These are phyloP conservation scores for Diaporthe sp. DNA, from an alignment of 2,329 filamentous ascomycete genomes.

Conservation along the genomic window DNA sequence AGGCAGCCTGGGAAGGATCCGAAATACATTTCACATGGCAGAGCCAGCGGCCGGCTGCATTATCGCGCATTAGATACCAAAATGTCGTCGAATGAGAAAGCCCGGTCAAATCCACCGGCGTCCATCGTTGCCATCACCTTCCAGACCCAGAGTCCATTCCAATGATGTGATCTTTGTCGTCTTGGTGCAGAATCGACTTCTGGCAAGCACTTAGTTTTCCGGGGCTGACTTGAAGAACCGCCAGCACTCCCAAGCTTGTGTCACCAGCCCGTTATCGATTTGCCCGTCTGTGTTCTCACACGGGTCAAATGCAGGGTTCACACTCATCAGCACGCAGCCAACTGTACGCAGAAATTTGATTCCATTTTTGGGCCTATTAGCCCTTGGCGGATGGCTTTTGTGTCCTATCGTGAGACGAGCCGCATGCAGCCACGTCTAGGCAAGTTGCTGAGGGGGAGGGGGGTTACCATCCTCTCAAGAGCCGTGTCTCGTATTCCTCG, in stretches of 20 bases:
- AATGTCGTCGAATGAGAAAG: conserved; percentile 13
- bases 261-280: not conserved
- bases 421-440: conserved; percentile 26
- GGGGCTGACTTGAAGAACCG: not conserved
- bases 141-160: conserved; percentile 1
- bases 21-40: conserved; percentile 17
- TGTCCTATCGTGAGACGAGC: conserved; percentile 17
- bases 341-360: not conserved
- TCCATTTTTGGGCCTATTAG: not conserved
- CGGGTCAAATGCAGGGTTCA: conserved; percentile 8
- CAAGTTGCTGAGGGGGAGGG: not conserved
- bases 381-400: not conserved
- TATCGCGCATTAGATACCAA: conserved; percentile 28
- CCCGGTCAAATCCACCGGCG: not conserved
- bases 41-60: conserved; percentile 3
- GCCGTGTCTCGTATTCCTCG: conserved; percentile 14
- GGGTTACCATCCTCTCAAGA: not conserved
- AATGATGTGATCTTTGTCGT: not conserved
- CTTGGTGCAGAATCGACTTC: not conserved
- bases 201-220: not conserved
- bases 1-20: not conserved
- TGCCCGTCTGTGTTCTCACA: not conserved
- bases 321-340: not conserved
- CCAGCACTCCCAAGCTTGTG: not conserved
- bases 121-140: not conserved